These are phyloP conservation scores for Parathielavia appendiculata DNA, from an alignment of 495 filamentous ascomycete genomes.

Conservation along the genomic window DNA sequence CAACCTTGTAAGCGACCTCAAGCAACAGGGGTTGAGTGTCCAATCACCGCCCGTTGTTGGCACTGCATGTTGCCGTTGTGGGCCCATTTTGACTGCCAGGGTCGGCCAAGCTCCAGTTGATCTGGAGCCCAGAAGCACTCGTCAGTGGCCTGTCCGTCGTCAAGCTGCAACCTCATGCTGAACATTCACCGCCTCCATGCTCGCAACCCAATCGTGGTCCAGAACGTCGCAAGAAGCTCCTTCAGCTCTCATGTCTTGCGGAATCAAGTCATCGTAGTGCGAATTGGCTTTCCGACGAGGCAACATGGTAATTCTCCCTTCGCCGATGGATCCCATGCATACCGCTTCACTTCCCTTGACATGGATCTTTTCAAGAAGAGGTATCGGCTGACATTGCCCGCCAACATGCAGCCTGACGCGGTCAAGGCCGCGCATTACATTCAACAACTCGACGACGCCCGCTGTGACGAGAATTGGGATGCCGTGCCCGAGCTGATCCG, in stretches of 20 bases:
- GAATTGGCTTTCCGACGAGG: slow-evolving; percentile 25
- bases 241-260: slow-evolving; percentile 28
- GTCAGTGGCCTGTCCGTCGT: slow-evolving; percentile 4
- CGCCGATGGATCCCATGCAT: no score
- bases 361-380: no score
- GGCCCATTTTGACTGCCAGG: neutral
- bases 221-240: neutral
- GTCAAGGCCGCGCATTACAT: slow-evolving; percentile 76
- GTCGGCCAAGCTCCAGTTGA: neutral
- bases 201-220: neutral
- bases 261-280: slow-evolving; percentile 32
- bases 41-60: slow-evolving; percentile 21
- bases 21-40: neutral
- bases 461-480: slow-evolving; percentile 83
- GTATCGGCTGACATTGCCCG: slow-evolving; percentile 20
- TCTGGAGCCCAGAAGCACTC: neutral
- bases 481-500: slow-evolving; percentile 83
- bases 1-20: neutral
- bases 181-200: neutral
- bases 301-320: slow-evolving; percentile 26
- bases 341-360: no score
- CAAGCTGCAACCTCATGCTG: neutral
- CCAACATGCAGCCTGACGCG: slow-evolving; percentile 38
- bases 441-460: slow-evolving; percentile 72
- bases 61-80: slow-evolving; percentile 4